phyloP scores from a whole-genome alignment of 768 basidiomycete genomes.

The Rhizopogon vinicolor region DNA sequence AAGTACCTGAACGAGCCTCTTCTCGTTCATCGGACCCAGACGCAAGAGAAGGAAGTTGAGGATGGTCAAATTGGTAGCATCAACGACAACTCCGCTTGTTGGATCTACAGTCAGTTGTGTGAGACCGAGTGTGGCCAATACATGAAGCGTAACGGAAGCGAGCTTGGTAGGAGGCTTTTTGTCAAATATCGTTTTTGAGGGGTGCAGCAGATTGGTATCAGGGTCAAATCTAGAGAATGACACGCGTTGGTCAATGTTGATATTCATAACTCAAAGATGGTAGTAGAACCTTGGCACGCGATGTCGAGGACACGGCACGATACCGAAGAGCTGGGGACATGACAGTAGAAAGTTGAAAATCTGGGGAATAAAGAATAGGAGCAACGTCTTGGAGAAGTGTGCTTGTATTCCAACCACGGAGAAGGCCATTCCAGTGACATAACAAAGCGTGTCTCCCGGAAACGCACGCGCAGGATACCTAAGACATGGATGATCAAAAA shows the following conservation, averaged over 20 bases:
- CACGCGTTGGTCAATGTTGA: not conserved
- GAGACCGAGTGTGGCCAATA: slow-evolving; percentile 60
- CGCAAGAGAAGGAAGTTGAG: slow-evolving; percentile 80
- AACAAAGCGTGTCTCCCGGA: slow-evolving; percentile 96
- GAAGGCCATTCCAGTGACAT: slow-evolving; percentile 98
- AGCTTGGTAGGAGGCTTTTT: slow-evolving; percentile 50
- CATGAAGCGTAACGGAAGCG: slow-evolving; percentile 49
- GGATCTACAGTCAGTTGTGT: slow-evolving; percentile 58
- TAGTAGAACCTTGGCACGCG: slow-evolving; percentile 73
- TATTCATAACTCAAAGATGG: not conserved
- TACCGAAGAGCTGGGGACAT: slow-evolving; percentile 89
- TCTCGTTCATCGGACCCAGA: slow-evolving; percentile 84
- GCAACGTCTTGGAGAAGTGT: slow-evolving; percentile 94
- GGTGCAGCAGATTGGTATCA: slow-evolving; percentile 71
- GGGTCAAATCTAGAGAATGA: slow-evolving; percentile 59
- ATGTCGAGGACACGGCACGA: slow-evolving; percentile 93
- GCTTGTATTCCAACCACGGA: slow-evolving; percentile 96
- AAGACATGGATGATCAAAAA: not conserved
- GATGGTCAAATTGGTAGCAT: slow-evolving; percentile 87
- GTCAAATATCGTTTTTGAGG: slow-evolving; percentile 61
- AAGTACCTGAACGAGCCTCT: slow-evolving; percentile 65
- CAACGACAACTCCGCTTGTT: slow-evolving; percentile 52
- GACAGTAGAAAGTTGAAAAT: slow-evolving; percentile 97
- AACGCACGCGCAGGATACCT: slow-evolving; percentile 97
- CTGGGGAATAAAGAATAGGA: slow-evolving; percentile 96